Evolutionary conservation across 2,329 filamentous ascomycete genomes (phyloP).

Genomic region (Colletotrichum tamarilloi): DNA sequence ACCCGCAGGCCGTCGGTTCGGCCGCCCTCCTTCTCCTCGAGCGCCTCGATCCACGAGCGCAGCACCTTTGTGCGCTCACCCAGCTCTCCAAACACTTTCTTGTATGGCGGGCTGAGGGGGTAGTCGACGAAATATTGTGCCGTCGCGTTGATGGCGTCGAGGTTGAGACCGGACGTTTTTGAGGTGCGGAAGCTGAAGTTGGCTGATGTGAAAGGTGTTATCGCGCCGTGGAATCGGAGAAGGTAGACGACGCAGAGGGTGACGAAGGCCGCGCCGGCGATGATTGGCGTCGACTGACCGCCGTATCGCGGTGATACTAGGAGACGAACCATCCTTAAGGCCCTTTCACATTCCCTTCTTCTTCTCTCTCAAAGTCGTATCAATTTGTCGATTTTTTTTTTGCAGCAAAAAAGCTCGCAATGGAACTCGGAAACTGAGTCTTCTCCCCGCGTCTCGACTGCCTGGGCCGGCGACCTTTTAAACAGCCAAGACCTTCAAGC

Average conservation of each 20-base stretch:
- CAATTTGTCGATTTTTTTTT: not conserved
- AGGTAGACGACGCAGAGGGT: conserved; percentile 15
- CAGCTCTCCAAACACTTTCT: conserved; percentile 45
- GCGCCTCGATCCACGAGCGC: conserved; percentile 37
- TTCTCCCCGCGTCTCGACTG: not conserved
- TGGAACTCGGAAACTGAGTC: not conserved
- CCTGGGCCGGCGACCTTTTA: not conserved
- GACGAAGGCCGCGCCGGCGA: conserved; percentile 21
- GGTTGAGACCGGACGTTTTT: conserved; percentile 7
- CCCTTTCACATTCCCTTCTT: not conserved
- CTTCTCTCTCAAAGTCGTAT: not conserved
- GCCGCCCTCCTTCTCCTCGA: conserved; percentile 10
- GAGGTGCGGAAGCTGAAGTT: conserved; percentile 22
- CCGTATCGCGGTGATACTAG: conserved; percentile 17
- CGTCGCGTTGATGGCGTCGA: conserved; percentile 30
- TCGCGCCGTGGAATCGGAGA: conserved; percentile 16
- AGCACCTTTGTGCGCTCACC: conserved; percentile 43
- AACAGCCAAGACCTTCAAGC: not conserved
- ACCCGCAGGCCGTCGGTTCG: conserved; percentile 1
- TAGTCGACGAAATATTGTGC: conserved; percentile 41
- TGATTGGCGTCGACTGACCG: conserved; percentile 10
- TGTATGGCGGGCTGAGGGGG: conserved; percentile 44
- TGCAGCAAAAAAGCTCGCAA: not conserved
- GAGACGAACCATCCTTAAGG: conserved; percentile 23
- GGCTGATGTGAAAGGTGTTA: conserved; percentile 10